Base-by-base conservation (phyloP, 2,329 filamentous ascomycete species). In the Fusarium ambrosium region DNA sequence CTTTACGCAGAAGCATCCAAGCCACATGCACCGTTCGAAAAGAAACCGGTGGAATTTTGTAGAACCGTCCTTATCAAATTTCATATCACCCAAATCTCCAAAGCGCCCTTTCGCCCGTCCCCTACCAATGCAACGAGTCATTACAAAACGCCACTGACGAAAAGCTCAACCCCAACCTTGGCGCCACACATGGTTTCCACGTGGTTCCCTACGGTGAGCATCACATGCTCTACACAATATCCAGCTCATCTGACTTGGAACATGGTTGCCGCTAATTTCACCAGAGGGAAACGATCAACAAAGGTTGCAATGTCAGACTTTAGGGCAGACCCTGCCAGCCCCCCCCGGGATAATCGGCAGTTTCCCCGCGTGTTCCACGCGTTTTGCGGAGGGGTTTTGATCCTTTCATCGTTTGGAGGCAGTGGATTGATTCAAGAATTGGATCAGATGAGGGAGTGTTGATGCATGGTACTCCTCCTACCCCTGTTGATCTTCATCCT, bases 141-240 rank as follows among this genome's bases (percentile, higher is more conserved):
- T 56, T 29, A 14, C 32, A 20, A 56, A 29, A 29, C 27, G 59
- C 39, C 27, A 14, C 53, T 56, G 53, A 56, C 29, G 53, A 18
- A 29, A 22, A 36, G 53, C 32, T 53, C 18, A 14, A 56, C 6
- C 9, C 53, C 32, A 56, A 56, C 53, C 53, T 56, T 56, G 10
- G 32, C 53, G 53, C 53, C 53, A 56, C 53, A 36, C 53, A 36
- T 56, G 29, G 32, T 56, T 34, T 34, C 53, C 53, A 56, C 53
- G 53, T 56, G 53, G 53, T 32, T 56, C 6, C 14, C 20, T 36
- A 56, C 53, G 8, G n/a, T 16, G 11, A 56, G 8, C 32, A 56
- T 56, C 53, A 56, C 53, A 56, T 56, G 53, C n/a, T 56, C 53
- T 36, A 55, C n/a, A 22, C 32, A 34, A 20, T 24, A 4, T 22